These are phyloP conservation scores for Acanthamoeba quina DNA, from an alignment of 208 protist genomes.

Conservation along the genomic window DNA sequence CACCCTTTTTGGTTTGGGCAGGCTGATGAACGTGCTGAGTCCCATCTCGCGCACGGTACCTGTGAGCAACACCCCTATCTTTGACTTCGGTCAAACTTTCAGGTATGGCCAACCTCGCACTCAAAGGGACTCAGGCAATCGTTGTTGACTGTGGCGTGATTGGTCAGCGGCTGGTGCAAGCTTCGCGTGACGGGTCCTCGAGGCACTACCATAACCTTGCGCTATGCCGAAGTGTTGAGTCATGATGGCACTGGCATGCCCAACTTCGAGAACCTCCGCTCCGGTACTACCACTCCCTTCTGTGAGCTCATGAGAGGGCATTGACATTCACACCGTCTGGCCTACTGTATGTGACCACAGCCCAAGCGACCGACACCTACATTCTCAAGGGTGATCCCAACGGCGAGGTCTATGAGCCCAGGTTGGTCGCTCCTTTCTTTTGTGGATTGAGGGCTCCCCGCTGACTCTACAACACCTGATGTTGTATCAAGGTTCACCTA, in stretches of 20 bases:
- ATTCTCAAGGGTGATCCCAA: conserved; percentile 66
- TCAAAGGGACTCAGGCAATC: not conserved
- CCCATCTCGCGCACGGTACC: not conserved
- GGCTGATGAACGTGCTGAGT: not conserved
- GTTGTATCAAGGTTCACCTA: conserved; percentile 64
- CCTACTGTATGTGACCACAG: conserved; percentile 63
- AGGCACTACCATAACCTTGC: conserved; percentile 73
- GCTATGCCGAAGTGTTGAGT: conserved; percentile 80
- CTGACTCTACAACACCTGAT: too few relatives aligned
- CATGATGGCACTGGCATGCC: conserved; percentile 69
- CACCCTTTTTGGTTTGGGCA: not conserved
- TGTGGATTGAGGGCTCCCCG: too few relatives aligned
- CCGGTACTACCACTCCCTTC: not conserved
- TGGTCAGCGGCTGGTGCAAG: conserved; percentile 25
- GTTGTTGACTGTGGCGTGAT: not conserved
- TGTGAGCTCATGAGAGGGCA: not conserved
- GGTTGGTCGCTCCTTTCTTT: not conserved
- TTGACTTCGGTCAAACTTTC: conserved; percentile 22
- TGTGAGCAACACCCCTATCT: not conserved
- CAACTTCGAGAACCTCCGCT: conserved; percentile 70
- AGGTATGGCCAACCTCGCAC: not conserved
- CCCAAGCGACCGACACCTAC: conserved; percentile 79
- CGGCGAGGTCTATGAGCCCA: conserved; percentile 73
- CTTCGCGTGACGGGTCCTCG: conserved; percentile 7
- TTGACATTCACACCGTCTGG: not conserved